Evolutionary conservation across 257 asterid species (phyloP).

Genomic region (Petunia secreta): DNA sequence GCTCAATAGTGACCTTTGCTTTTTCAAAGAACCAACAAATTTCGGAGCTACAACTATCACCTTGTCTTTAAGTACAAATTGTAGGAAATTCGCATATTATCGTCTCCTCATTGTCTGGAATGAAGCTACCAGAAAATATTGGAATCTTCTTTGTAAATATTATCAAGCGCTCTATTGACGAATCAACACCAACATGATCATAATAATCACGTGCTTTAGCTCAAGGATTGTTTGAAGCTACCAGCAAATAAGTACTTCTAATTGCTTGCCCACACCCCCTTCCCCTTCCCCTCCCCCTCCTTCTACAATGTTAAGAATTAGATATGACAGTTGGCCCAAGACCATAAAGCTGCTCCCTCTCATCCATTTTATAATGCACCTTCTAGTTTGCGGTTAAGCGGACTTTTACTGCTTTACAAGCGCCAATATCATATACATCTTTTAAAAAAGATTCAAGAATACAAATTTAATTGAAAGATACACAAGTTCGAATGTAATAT

Average conservation of each 20-base stretch:
- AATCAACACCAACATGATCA: conserved; percentile 9
- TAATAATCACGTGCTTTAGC: no score
- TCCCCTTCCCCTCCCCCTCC: neutral
- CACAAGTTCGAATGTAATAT: conserved; percentile 18
- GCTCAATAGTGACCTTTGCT: neutral
- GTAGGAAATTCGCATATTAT: neutral
- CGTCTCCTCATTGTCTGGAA: neutral
- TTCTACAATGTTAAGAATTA: neutral
- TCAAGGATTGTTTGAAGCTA: neutral
- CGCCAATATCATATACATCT: neutral
- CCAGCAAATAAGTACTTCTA: neutral
- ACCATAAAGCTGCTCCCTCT: no score
- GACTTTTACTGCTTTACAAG: neutral
- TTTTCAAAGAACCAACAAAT: conserved; percentile 9
- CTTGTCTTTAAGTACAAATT: conserved; percentile 12
- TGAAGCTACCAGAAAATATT: conserved; percentile 1
- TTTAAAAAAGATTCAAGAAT: conserved; percentile 6
- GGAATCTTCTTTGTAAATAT: neutral
- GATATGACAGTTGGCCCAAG: neutral
- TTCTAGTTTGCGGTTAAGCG: no score
- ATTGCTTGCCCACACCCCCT: neutral
- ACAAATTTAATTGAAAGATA: neutral
- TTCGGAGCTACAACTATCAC: conserved; percentile 5
- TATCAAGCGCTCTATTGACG: neutral
- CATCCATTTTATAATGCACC: no score